Percentiles rank a stretch among this genome's conserved stretches.
Evolutionary conservation across 2,329 filamentous ascomycete species (phyloP).

Genomic region (Cytospora schulzeri): DNA sequence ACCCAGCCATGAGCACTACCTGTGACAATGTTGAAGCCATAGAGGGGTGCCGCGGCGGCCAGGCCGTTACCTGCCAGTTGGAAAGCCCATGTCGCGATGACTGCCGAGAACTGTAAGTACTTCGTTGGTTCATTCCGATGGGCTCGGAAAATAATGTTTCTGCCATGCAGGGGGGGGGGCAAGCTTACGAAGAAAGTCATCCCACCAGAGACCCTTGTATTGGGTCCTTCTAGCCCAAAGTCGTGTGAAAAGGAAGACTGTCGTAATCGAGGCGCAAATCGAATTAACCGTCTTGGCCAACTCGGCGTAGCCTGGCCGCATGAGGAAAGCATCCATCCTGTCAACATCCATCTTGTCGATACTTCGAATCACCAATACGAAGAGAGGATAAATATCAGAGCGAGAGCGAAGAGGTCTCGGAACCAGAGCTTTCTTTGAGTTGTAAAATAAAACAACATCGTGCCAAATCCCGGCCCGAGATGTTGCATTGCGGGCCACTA

Average conservation of each 20-base stretch:
- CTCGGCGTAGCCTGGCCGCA: not conserved
- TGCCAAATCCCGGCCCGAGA: not conserved
- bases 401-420: not conserved
- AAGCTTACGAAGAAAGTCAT: not conserved
- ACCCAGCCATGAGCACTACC: slow-evolving; percentile 12
- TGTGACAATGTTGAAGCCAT: slow-evolving; percentile 19
- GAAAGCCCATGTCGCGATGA: slow-evolving; percentile 21
- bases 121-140: not conserved
- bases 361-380: not conserved
- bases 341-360: not conserved
- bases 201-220: not conserved
- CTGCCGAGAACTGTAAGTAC: not conserved
- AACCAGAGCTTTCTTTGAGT: not conserved
- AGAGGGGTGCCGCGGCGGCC: slow-evolving; percentile 15
- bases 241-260: not conserved
- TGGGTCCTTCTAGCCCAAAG: not conserved
- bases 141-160: not conserved
- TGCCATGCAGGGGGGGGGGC: not conserved
- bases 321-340: not conserved
- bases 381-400: not conserved
- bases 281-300: not conserved
- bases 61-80: slow-evolving; percentile 19
- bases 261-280: not conserved
- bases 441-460: not conserved
- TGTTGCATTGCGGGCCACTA: not conserved